Evolutionary conservation across 2,329 filamentous ascomycete genomes (phyloP).

Genomic region (Xylaria multiplex): DNA sequence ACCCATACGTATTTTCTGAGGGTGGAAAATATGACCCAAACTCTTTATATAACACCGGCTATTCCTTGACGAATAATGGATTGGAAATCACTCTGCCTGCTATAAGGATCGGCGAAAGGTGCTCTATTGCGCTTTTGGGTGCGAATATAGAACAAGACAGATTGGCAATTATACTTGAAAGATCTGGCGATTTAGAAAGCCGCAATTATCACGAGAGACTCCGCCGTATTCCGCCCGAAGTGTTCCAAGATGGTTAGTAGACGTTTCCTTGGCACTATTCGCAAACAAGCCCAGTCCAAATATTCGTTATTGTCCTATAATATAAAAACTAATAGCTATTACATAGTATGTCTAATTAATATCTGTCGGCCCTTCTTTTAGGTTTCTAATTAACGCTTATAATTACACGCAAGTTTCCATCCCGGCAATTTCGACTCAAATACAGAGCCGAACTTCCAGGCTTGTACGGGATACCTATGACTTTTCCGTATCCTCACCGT

Average conservation of each 20-base stretch:
- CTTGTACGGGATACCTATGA: neutral
- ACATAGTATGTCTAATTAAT: neutral
- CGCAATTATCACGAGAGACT: too few relatives aligned
- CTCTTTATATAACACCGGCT: neutral
- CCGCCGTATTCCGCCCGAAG: neutral
- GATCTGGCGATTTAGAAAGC: neutral
- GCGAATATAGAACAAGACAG: neutral
- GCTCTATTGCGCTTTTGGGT: neutral
- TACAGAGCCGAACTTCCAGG: neutral
- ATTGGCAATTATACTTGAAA: neutral
- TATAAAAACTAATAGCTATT: too few relatives aligned
- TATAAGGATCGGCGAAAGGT: neutral
- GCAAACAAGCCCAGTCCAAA: too few relatives aligned
- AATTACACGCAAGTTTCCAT: neutral
- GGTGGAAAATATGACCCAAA: neutral
- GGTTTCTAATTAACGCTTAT: neutral
- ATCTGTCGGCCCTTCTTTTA: too few relatives aligned
- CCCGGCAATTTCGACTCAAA: neutral
- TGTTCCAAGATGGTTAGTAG: neutral
- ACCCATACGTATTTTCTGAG: neutral
- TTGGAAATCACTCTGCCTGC: neutral
- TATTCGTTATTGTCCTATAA: too few relatives aligned
- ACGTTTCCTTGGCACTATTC: too few relatives aligned
- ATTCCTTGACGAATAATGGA: conserved; percentile 4
- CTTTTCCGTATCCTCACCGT: neutral